Evolutionary conservation across 306 rosid species (phyloP).

Genomic region (Cyclanthera cordifolia): DNA sequence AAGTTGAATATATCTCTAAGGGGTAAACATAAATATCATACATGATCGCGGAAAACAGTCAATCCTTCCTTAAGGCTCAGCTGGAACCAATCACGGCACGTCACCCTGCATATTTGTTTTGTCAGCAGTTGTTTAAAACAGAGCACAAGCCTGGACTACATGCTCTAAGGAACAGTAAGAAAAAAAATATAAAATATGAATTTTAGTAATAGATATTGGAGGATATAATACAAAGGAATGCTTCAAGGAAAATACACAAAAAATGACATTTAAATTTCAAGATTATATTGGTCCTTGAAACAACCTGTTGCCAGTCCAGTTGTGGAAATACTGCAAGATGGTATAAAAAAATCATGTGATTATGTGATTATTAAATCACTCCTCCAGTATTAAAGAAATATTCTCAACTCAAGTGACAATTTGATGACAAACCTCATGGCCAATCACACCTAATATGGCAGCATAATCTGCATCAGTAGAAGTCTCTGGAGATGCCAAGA

Average conservation of each 20-base stretch:
- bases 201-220: background rate
- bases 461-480: constrained; percentile 86
- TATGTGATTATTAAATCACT: constrained; percentile 14
- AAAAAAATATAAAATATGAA: background rate
- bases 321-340: constrained; percentile 90
- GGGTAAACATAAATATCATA: constrained; percentile 16
- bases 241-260: constrained; percentile 11
- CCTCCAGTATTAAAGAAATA: constrained; percentile 6
- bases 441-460: constrained; percentile 94
- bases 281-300: constrained; percentile 5
- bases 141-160: constrained; percentile 1
- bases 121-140: constrained; percentile 18
- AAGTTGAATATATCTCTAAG: constrained; percentile 10
- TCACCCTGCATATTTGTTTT: constrained; percentile 53
- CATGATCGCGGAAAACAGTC: constrained; percentile 98
- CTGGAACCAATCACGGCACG: constrained; percentile 99
- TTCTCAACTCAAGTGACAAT: background rate
- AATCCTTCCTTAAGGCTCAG: constrained; percentile 97
- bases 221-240: background rate
- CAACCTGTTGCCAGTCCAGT: constrained; percentile 99
- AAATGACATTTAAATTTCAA: background rate
- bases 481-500: constrained; percentile 92
- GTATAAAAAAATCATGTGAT: constrained; percentile 2
- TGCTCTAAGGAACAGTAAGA: background rate
- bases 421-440: constrained; percentile 78